Base-by-base conservation (phyloP, 2,329 filamentous ascomycete species). In the Ophiostoma himal-ulmi region DNA sequence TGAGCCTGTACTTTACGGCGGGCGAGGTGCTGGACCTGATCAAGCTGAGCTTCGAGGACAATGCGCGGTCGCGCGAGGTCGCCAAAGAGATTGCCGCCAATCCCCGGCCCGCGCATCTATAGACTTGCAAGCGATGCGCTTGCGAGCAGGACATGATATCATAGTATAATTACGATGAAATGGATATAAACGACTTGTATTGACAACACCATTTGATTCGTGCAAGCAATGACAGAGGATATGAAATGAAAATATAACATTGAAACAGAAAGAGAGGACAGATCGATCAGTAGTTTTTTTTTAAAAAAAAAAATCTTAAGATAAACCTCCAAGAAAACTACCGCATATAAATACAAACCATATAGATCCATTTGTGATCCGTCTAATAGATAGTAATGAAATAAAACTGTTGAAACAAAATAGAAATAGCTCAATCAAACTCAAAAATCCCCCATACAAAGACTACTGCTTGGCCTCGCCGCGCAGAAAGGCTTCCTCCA, bases 401-500 rank as follows among this genome's bases (percentile, higher is more conserved):
- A 48, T n/a, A 20, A 7, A n/a, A 48, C 14, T 20, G 17, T 5
- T 6, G 44, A 52, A 30, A 52, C 8, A 17, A 67, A 52, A 44
- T 3, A 30, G 5, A 39, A 67, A 48, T 44, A 44, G 41, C 41
- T 30, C 30, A 30, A 30, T 30, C 30, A 30, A 30, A 30, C 30
- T 30, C 30, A 30, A 30, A 30, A 13, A 0, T 2, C 11, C 39
- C 39, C 17, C 41, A 26, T 22, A 22, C 3, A 26, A 26, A 17
- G 3, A 65, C 5, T 60, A 52, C 67, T 26, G 10, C 74, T 78
- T 77, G 3, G 78, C 77, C 74, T 82, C 82, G 73, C 83, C 81
- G 10, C 79, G 70, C 68, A 84, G 76, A 76, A 86, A 87, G 0
- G 91, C 86, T 80, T 97, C 93, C 81, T 98, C 94, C 17, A 98